Base-by-base conservation (phyloP, 2,329 filamentous ascomycete genomes). In the Botryotinia narcissicola region DNA sequence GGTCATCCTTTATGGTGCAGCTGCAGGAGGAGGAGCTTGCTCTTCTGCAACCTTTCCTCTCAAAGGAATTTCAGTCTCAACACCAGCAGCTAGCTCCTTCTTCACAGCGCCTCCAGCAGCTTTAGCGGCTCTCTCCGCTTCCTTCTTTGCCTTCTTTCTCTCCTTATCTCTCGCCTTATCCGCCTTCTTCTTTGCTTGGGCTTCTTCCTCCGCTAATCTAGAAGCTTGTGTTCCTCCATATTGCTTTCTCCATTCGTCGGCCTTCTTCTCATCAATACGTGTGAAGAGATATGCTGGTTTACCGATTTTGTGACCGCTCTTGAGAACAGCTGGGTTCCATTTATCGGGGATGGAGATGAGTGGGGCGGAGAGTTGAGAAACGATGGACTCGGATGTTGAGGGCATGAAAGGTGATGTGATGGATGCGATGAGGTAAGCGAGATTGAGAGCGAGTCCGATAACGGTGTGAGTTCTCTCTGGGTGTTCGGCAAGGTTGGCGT, bases 321-420 rank as follows among this genome's bases (percentile, higher is more conserved):
- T 86, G 77, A 96, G 84, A 3, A 86, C 83, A 75, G 89, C 86
- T n/a, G 83, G 82, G 29, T 81, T 80, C 91, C 93, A 96, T 62
- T 84, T 86, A 75, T 91, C 88, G 1, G 92, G 91, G 75, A 95
- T 94, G 51, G 83, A 83, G 66, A 87, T 82, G 79, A 88, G 83
- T 74, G 82, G 76, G 64, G 82, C 83, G 74, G 91, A 89, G 42
- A 98, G 88, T 84, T 98, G 95, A 75, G 88, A 83, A 76, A 93
- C 88, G 78, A 98, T 97, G 46, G 89, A 89, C 74, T 87, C 87
- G 5, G 92, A 87, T 14, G 92, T 95, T n/a, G 87, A 87, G 59
- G 94, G 94, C 86, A 98, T 93, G 84, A 95, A 98, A 0, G 95
- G 95, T 70, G 90, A 89, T 73, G 95, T 88, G 61, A 97, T 84